Percentiles rank a stretch among this genome's conserved stretches.
Conservation (phyloP, 108 stramenopile genomes). For the Fragilaria crotonensis region DNA sequence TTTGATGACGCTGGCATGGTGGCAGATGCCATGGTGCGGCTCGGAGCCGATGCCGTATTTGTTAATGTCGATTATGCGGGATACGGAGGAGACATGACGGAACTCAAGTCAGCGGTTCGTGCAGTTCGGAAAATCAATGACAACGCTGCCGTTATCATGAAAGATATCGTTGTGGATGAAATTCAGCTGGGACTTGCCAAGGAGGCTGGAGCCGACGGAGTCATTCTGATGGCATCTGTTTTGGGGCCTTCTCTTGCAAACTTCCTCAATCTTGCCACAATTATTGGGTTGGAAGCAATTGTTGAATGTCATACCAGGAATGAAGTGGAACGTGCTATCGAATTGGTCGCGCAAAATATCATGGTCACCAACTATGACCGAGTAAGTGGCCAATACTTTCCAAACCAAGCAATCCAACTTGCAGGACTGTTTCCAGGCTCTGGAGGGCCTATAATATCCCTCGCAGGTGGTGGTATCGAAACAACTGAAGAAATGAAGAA, state of each 20-base stretch:
- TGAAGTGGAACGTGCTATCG: conserved; percentile 79
- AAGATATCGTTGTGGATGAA: conserved; percentile 89
- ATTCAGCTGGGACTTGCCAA: conserved; percentile 84
- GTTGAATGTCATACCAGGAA: conserved; percentile 86
- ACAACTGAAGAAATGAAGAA: conserved; percentile 75
- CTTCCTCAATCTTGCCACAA: conserved; percentile 79
- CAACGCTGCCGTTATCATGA: conserved; percentile 83
- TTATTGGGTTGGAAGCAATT: conserved; percentile 82
- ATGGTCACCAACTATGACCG: conserved; percentile 83
- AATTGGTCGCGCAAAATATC: conserved; percentile 71
- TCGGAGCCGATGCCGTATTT: conserved; percentile 84
- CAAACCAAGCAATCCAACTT: conserved; percentile 74
- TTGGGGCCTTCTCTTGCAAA: conserved; percentile 75
- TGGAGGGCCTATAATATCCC: conserved; percentile 76
- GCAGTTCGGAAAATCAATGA: conserved; percentile 57
- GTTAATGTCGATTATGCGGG: conserved; percentile 83
- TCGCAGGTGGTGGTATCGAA: conserved; percentile 78
- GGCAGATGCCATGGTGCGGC: conserved; percentile 83
- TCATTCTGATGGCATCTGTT: conserved; percentile 72
- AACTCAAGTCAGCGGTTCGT: conserved; percentile 64
- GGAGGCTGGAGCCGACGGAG: conserved; percentile 83
- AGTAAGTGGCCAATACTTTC: conserved; percentile 45
- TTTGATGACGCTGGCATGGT: conserved; percentile 85
- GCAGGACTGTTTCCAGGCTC: conserved; percentile 81
- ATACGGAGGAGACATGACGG: conserved; percentile 78